Conservation (phyloP, 176 grass and related monocot genomes). For the Oryza coarctata region DNA sequence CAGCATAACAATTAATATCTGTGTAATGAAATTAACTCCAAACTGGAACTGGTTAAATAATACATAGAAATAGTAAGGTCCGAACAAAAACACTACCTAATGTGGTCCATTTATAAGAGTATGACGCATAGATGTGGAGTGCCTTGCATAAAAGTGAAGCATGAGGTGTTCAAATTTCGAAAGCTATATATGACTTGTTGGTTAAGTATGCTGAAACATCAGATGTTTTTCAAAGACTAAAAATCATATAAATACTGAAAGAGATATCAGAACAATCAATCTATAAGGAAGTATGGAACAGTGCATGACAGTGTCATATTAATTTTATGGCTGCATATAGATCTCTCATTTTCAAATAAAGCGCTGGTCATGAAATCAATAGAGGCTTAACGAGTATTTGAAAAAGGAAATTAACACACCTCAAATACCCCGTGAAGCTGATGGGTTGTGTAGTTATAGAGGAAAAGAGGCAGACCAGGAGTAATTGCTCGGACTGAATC, state of each 20-base stretch:
- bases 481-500: conserved; percentile 98
- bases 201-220: background rate
- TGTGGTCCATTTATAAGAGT: background rate
- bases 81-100: background rate
- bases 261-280: background rate
- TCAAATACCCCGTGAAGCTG: conserved; percentile 99
- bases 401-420: conserved; percentile 43
- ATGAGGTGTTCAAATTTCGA: background rate
- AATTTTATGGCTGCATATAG: background rate
- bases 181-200: background rate
- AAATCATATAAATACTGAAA: background rate
- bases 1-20: background rate
- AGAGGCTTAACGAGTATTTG: background rate
- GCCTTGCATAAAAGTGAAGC: background rate
- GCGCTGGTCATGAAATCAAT: background rate
- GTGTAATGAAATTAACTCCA: background rate
- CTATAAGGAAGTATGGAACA: background rate
- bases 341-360: background rate
- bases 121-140: background rate
- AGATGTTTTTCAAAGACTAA: background rate
- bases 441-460: conserved; percentile 96
- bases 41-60: background rate
- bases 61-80: background rate
- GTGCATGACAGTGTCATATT: background rate
- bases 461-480: conserved; percentile 94